These are phyloP conservation scores for Fusarium sp. DNA, from an alignment of 2,329 filamentous ascomycete genomes.

Conservation along the genomic window DNA sequence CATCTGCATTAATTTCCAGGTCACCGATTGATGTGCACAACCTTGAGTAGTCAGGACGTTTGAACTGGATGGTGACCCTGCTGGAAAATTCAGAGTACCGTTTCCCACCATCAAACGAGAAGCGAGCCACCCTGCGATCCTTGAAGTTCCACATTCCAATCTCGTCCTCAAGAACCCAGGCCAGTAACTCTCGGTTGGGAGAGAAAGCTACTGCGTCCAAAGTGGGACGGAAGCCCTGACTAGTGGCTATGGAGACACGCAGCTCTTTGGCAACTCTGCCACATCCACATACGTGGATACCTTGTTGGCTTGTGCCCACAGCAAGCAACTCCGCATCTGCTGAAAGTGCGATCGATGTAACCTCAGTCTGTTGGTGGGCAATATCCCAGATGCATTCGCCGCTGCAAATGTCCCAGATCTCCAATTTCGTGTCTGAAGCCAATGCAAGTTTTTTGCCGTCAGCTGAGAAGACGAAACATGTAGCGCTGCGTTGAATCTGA, in stretches of 20 bases:
- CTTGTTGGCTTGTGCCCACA: too few species aligned
- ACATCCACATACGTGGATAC: too few species aligned
- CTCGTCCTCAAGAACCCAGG: accelerated
- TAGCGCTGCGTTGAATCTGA: not conserved
- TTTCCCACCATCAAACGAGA: too few species aligned
- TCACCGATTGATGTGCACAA: not conserved
- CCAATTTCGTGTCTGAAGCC: not conserved
- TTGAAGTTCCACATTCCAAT: not conserved
- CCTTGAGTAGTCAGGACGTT: not conserved
- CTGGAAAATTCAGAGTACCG: too few species aligned
- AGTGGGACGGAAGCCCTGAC: accelerated
- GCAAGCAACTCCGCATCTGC: not conserved
- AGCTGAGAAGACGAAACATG: not conserved
- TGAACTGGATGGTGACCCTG: not conserved
- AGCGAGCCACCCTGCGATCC: too few species aligned
- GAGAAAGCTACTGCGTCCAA: not conserved
- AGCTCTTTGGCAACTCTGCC: too few species aligned
- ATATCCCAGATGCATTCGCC: not conserved
- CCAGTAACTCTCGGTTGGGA: not conserved
- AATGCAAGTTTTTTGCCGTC: not conserved
- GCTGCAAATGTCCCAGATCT: not conserved
- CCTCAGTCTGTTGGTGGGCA: not conserved
- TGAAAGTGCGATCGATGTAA: not conserved
- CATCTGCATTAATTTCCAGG: not conserved
- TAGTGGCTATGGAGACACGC: not conserved